These are phyloP conservation scores for Platanus orientalis DNA, from an alignment of 164 flowering plant species.

Conservation along the genomic window DNA sequence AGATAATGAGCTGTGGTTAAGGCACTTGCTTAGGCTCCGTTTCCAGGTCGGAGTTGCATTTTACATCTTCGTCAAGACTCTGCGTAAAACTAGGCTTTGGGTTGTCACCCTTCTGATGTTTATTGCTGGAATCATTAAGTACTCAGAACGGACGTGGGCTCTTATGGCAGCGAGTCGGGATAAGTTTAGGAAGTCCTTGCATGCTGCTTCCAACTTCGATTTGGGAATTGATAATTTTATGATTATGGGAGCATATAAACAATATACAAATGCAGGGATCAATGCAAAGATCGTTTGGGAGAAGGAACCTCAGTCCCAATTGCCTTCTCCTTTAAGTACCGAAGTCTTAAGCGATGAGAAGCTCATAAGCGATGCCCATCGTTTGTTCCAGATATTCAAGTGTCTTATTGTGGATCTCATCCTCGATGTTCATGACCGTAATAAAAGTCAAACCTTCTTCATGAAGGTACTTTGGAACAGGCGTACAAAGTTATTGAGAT, in stretches of 20 bases:
- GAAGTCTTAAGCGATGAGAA: too few species aligned
- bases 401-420: conserved; percentile 38
- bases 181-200: conserved; percentile 22
- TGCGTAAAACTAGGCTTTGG: conserved; percentile 9
- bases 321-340: too few species aligned
- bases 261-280: conserved; percentile 19
- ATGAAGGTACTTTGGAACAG: neutral
- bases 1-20: too few species aligned
- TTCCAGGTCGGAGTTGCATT: too few species aligned
- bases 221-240: conserved; percentile 33
- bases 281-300: conserved; percentile 21
- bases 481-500: conserved; percentile 22
- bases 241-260: conserved; percentile 28
- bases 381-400: conserved; percentile 30
- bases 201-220: conserved; percentile 25
- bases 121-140: conserved; percentile 34
- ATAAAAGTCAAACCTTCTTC: conserved; percentile 18
- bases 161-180: conserved; percentile 27
- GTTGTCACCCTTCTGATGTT: conserved; percentile 27
- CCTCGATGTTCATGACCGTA: conserved; percentile 29
- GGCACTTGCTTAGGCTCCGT: too few species aligned
- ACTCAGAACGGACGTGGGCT: conserved; percentile 30
- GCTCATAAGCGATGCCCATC: conserved; percentile 26
- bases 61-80: neutral
- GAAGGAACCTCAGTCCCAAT: too few species aligned